Evolutionary conservation across 1,284 basidiomycete species (phyloP), one percentile per base, ranked within the genome.

Genomic region (Microbotryum saponariae): DNA sequence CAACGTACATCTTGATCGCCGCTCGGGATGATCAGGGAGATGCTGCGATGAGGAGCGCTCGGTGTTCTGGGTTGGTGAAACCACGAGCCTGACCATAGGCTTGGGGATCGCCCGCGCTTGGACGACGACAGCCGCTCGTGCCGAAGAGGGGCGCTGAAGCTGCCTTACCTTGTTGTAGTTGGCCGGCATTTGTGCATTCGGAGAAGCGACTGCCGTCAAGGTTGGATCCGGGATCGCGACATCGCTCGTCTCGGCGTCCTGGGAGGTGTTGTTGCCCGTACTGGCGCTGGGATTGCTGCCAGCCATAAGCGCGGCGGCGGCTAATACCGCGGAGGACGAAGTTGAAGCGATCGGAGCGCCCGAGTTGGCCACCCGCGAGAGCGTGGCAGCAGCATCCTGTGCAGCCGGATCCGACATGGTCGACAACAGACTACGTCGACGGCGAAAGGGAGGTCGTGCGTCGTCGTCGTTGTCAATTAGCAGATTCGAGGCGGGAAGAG

Each of bases 151-250:
- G 37, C 37, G 37, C 3, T 42, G 48, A 23, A 23, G 20, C 23
- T 20, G 27, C 59, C 59, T 27, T 8, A 60, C 64, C 64, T 66
- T 66, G 51, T 66, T 60, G 58, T 66, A 66, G 46, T 63, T 66
- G 33, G 61, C 61, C 0, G 64, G 64, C 3, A 66, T 51, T 6
- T 60, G 63, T 6, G 63, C 63, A 37, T 65, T 61, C 6, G 63
- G 63, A 4, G 63, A 60, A 2, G 63, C 63, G 1, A 58, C 37
- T 18, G 37, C 37, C 58, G 33, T 65, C 63, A 46, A 62, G 62
- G 50, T 58, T 58, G 48, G 42, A 49, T 48, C 52, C 55, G 8
- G 55, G 55, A 1, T 55, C 47, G 23, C 55, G 6, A 27, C 27
- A 25, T 48, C n/a, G 47, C n/a, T 48, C 47, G n/a, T 48, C 14